Evolutionary conservation across 2,329 filamentous ascomycete genomes (phyloP).

Genomic region (Neofusicoccum umdonicola): DNA sequence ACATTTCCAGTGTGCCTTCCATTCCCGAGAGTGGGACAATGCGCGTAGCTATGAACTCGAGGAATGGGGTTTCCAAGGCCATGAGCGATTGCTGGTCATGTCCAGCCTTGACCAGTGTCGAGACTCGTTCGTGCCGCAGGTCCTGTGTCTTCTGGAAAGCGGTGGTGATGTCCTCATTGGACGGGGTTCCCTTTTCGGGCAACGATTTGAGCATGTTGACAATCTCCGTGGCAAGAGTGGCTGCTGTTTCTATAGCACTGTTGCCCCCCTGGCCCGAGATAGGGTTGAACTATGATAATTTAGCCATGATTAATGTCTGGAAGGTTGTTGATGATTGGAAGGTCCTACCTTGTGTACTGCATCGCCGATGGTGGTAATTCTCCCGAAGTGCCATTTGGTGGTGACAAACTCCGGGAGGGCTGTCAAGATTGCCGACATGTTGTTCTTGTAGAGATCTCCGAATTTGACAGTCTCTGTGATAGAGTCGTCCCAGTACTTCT

Average conservation of each 20-base stretch:
- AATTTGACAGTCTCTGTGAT: slow-evolving; percentile 32
- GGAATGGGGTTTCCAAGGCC: neutral
- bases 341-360: slow-evolving; percentile 40
- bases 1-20: neutral
- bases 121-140: neutral
- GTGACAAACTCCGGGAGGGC: slow-evolving; percentile 39
- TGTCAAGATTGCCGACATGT: slow-evolving; percentile 25
- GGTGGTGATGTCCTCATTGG: neutral
- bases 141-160: neutral
- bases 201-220: neutral
- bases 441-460: slow-evolving; percentile 33
- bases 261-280: slow-evolving; percentile 24
- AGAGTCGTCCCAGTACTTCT: slow-evolving; percentile 26
- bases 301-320: neutral
- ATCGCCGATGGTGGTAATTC: slow-evolving; percentile 43
- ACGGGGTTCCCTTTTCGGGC: neutral
- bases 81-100: neutral
- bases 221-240: slow-evolving; percentile 17
- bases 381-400: slow-evolving; percentile 38
- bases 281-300: slow-evolving; percentile 18
- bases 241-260: slow-evolving; percentile 24
- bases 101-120: neutral
- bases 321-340: too few relatives aligned
- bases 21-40: neutral
- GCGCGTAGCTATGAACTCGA: slow-evolving; percentile 1